Evolutionary conservation across 164 flowering plant genomes (phyloP), one percentile per base, ranked within the genome.

Genomic region (Pachysandra terminalis): DNA sequence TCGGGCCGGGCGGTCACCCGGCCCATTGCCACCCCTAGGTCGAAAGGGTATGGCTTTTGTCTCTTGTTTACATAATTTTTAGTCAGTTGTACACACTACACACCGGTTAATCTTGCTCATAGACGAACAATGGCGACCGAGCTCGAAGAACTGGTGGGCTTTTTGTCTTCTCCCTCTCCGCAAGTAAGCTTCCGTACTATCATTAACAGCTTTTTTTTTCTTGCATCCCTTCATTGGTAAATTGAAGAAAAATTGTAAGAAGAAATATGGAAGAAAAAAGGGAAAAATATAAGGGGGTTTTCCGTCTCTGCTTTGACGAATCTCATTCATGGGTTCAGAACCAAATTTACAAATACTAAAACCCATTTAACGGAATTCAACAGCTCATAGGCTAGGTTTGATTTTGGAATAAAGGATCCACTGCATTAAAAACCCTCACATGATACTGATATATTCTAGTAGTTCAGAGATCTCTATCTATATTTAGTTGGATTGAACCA

Each of bases 161-260:
- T 94, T 62, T 85, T 91, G 0, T 82, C 96, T 9, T 83, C 92
- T 63, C 96, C 93, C 9, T 91, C 96, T 25, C 92, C 89, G 0
- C 88, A 78, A 37, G 98, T 91, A 78, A 81, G 83, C 63, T 51
- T 22, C 52, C 9, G 37, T 22, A 22, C 26, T 35, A 6, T 52
- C 23, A 16, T 32, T 32, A 32, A 32, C 7, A 35, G 9, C 51
- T 53, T 0, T 41, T 58, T 54, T 25, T 59, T 37, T 58, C 17
- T 27, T n/a, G 19, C 23, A 14, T 35, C 17, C 15, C 35, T 17
- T 54, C 17, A 17, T 9, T 56, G 10, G 2, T 12, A 5, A 45
- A 0, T 0, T n/a, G 26, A 56, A 17, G 32, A 28, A 52, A 24
- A 14, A 5, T n/a, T 68, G 1, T 32, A 6, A n/a, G n/a, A n/a